These are phyloP conservation scores for Phytophthora megakarya DNA, from an alignment of 352 stramenopile genomes.

Conservation along the genomic window DNA sequence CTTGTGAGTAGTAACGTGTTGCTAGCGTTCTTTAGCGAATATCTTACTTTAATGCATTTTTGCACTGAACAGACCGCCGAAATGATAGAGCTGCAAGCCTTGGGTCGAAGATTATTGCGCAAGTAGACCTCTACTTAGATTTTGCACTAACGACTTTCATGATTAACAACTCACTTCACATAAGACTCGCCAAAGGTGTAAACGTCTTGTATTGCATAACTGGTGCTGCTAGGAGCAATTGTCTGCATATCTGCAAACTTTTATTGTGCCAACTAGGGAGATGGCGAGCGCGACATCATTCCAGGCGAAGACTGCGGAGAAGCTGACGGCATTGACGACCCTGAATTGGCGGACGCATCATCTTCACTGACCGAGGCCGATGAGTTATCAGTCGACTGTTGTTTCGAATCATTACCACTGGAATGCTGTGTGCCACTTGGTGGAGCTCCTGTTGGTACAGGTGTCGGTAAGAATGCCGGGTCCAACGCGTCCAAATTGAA, in stretches of 20 bases:
- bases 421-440: slow-evolving; percentile 12
- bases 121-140: slow-evolving; percentile 39
- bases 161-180: too few relatives aligned
- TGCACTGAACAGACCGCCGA: slow-evolving; percentile 32
- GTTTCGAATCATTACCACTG: slow-evolving; percentile 35
- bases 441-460: slow-evolving; percentile 17
- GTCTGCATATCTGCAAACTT: background rate
- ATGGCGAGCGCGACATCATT: slow-evolving; percentile 66
- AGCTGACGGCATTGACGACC: slow-evolving; percentile 59
- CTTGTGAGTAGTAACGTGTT: slow-evolving; percentile 37
- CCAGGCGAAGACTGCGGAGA: slow-evolving; percentile 57
- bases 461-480: slow-evolving; percentile 36
- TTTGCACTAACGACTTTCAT: too few relatives aligned
- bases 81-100: slow-evolving; percentile 39
- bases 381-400: slow-evolving; percentile 52
- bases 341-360: slow-evolving; percentile 64
- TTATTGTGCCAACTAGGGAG: slow-evolving; percentile 33
- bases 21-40: background rate
- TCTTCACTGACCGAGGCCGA: slow-evolving; percentile 47
- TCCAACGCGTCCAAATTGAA: slow-evolving; percentile 53
- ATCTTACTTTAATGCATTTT: background rate
- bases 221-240: background rate
- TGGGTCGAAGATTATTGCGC: slow-evolving; percentile 38
- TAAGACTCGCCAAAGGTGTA: background rate
- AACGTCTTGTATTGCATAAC: slow-evolving; percentile 1